phyloP scores from a whole-genome alignment of 768 basidiomycete genomes.

The Macrolepiota fuliginosa region DNA sequence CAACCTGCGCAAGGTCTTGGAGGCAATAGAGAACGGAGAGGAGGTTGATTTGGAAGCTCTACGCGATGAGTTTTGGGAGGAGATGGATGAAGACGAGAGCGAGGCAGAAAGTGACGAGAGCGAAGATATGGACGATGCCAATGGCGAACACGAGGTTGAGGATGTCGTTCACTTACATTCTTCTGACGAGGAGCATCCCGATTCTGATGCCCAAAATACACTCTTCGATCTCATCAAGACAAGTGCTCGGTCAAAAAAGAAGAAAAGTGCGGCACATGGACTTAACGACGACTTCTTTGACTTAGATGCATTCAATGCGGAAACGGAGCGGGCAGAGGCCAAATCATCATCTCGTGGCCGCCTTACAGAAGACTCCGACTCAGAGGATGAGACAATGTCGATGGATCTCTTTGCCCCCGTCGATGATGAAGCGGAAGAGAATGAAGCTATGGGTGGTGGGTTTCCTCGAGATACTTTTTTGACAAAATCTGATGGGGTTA shows the following conservation, averaged over 20 bases:
- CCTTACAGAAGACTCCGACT: slow-evolving; percentile 45
- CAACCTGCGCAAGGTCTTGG: slow-evolving; percentile 90
- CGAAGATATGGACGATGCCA: slow-evolving; percentile 18
- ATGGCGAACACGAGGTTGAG: slow-evolving; percentile 11
- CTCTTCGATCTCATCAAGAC: slow-evolving; percentile 20
- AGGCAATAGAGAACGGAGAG: slow-evolving; percentile 90
- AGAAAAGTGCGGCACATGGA: slow-evolving; percentile 26
- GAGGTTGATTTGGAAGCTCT: slow-evolving; percentile 46
- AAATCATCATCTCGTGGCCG: slow-evolving; percentile 57
- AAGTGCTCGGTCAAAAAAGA: slow-evolving; percentile 25
- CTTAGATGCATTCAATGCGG: slow-evolving; percentile 82
- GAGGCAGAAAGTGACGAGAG: slow-evolving; percentile 14
- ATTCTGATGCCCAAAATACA: slow-evolving; percentile 24
- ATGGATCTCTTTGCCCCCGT: slow-evolving; percentile 71
- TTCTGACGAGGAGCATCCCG: slow-evolving; percentile 31
- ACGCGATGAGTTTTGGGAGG: slow-evolving; percentile 13
- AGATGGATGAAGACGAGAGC: slow-evolving; percentile 20
- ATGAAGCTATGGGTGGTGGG: slow-evolving; percentile 42
- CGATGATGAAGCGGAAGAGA: slow-evolving; percentile 37
- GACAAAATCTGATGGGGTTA: background rate
- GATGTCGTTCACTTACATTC: slow-evolving; percentile 32
- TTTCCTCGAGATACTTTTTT: background rate
- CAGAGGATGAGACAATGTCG: slow-evolving; percentile 52
- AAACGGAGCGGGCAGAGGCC: slow-evolving; percentile 78
- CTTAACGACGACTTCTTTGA: slow-evolving; percentile 93